Evolutionary conservation across 352 stramenopile species (phyloP).

Genomic region (Phytophthora niederhauseri): DNA sequence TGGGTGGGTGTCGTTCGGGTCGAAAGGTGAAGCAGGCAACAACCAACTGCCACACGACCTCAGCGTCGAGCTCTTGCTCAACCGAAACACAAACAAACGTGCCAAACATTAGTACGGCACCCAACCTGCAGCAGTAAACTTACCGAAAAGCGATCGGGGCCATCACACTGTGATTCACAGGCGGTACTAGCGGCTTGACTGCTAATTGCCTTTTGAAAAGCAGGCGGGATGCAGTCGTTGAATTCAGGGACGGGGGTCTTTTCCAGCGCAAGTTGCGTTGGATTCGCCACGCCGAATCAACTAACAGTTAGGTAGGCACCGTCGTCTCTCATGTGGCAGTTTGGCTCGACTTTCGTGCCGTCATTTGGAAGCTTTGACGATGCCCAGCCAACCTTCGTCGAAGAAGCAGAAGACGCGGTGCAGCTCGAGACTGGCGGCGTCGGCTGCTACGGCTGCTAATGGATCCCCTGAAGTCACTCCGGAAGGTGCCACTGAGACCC

Average conservation of each 20-base stretch:
- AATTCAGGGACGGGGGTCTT: conserved; percentile 3
- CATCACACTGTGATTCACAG: no score
- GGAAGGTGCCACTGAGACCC: conserved; percentile 2
- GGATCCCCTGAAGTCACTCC: background rate
- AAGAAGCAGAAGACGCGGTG: conserved; percentile 12
- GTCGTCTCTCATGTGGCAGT: conserved; percentile 12
- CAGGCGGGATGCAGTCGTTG: conserved; percentile 1
- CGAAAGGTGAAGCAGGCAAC: conserved; percentile 3
- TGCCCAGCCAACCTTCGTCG: background rate
- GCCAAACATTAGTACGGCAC: no score
- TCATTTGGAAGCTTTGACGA: conserved; percentile 3
- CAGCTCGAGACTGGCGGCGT: background rate
- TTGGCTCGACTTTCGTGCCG: background rate
- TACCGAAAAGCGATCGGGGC: no score
- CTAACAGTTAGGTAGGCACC: conserved; percentile 4
- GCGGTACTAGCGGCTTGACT: no score
- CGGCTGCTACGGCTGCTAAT: background rate
- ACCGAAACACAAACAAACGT: background rate
- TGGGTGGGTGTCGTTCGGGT: background rate
- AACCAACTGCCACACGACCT: background rate
- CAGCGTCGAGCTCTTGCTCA: background rate
- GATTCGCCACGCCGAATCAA: background rate
- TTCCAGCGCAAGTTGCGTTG: background rate
- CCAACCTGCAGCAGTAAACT: no score
- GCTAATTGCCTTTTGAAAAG: background rate